Base-by-base conservation (phyloP, 441 rosid species). In the Pelargonium cotyledonis region DNA sequence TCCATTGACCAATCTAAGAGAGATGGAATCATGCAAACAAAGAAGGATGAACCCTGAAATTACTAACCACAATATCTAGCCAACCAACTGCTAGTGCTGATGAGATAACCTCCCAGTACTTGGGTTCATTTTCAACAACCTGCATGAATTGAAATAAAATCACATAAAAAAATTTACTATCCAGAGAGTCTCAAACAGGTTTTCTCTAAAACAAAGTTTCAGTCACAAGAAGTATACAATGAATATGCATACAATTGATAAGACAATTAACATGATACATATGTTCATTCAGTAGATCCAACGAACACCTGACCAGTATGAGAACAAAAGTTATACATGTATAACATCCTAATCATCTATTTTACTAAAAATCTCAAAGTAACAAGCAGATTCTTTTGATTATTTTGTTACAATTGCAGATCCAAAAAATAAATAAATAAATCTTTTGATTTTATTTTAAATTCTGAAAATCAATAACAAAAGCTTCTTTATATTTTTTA, bases 71-170 rank as follows among this genome's bases (percentile, higher is more conserved):
- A 65, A 88, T 91, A 75, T 91, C 94, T 63, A 89, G 83, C 97
- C 97, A 95, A 70, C 99, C 99, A 80, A 91, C 87, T 61, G 97
- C 91, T 40, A 91, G 73, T 41, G 88, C 91, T 41, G 97, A 90
- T 60, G 88, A 77, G 80, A 89, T 81, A 65, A 86, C 89, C 77
- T 85, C 92, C 99, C 99, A 95, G 72, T 87, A 95, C 77, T 76
- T 85, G 46, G 89, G 82, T 78, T 87, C 82, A 76, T 92, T 91
- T 84, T 92, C 97, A 68, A 89, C 74, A 19, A 78, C 88, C 99
- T 95, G 80, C 75, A 80, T 18, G 69, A 18, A 71, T 57, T 19
- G 62, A 57, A 57, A 15, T 10, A 16, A 57, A 3, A 19, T 18
- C 26, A 16, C 3, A 11, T 57, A 57, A 57, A 57, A 7, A 57